These are phyloP conservation scores for Camelina laxa DNA, from an alignment of 345 rosid genomes.

Conservation along the genomic window DNA sequence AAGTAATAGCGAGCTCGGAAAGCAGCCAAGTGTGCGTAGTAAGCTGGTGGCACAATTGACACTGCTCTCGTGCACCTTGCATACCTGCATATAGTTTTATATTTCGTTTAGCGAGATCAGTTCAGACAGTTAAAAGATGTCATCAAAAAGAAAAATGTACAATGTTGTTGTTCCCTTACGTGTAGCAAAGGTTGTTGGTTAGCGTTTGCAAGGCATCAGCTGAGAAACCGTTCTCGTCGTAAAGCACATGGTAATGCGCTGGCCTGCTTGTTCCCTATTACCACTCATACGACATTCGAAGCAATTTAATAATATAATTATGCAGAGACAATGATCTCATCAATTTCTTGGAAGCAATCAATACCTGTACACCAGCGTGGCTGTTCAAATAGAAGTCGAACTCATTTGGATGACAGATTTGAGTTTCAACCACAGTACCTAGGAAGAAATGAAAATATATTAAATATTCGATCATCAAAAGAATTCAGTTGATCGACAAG, in stretches of 20 bases:
- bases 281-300: constrained; percentile 1
- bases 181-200: constrained; percentile 76
- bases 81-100: constrained; percentile 45
- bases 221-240: constrained; percentile 63
- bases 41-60: constrained; percentile 76
- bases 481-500: neutral
- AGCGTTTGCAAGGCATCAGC: constrained; percentile 66
- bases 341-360: neutral
- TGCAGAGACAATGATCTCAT: neutral
- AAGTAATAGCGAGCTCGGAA: constrained; percentile 64
- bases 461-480: neutral
- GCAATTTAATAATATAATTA: neutral
- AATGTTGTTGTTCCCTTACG: constrained; percentile 48
- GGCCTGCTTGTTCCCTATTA: constrained; percentile 80
- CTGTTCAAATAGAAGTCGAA: constrained; percentile 84
- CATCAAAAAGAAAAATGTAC: neutral
- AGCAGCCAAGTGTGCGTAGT: constrained; percentile 69
- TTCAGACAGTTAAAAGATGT: neutral
- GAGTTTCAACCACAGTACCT: constrained; percentile 88
- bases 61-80: constrained; percentile 82
- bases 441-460: neutral
- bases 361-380: constrained; percentile 85
- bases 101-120: neutral
- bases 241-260: constrained; percentile 76
- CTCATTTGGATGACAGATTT: constrained; percentile 70